Base-by-base conservation (phyloP, 805 yeast genomes). In the Candida glaebosa region DNA sequence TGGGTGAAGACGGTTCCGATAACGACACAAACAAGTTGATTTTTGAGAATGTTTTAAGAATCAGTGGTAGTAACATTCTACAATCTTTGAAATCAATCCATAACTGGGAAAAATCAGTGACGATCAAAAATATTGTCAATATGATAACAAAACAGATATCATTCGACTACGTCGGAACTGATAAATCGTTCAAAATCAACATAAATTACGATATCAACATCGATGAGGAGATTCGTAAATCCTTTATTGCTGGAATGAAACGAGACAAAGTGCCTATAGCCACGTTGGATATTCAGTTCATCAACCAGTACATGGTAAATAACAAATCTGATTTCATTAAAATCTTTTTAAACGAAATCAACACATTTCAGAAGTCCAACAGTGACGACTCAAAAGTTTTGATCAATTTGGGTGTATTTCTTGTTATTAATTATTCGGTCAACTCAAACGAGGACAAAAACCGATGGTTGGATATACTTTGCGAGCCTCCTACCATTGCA, bases 301-400 rank as follows among this genome's bases (percentile, higher is more conserved):
- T 36, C 3, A 15, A 8, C 16, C 31, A 25, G 14, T 43, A 38
- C 26, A 39, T 41, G 17, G 9, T 17, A 18, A 41, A 45, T 14
- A 40, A 45, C 19, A 35, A 34, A n/a, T 14, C 17, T 12, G 42
- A 46, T 2, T 38, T 46, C 6, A 15, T 48, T 9, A 34, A 38
- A 18, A 41, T 35, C 19, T 42, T 54, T 14, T 16, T 52, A 3
- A 42, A 49, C 8, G 54, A 49, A 26, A 44, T 50, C 19, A 41
- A 46, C 6, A 17, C 32, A n/a, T 48, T 41, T 28, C 57, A 51
- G 33, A 53, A 54, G 34, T 39, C 48, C 18, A 58, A 51, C 42
- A 45, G 50, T 37, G 69, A 64, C 37, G 58, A 57, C 25, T 43
- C 51, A 6, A 59, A 58, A 34, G 34, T 55, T 3, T 47, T 56